phyloP scores from a whole-genome alignment of 345 rosid genomes.

The Cardamine resedifolia region DNA sequence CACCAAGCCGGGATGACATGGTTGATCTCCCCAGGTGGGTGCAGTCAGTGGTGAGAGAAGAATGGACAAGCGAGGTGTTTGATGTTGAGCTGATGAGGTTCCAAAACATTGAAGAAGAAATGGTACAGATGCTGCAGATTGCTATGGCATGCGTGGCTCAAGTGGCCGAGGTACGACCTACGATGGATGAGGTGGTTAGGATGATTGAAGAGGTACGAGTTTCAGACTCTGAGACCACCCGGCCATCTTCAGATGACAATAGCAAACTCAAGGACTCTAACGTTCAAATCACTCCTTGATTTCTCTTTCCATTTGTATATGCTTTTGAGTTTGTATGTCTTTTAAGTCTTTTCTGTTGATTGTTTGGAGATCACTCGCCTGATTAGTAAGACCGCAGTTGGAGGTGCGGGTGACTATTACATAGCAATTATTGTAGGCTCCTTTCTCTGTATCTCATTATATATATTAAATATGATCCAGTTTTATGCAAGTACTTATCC shows the following conservation, averaged over 20 bases:
- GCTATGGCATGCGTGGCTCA: slow-evolving; percentile 76
- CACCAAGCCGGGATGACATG: slow-evolving; percentile 69
- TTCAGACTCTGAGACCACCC: slow-evolving; percentile 77
- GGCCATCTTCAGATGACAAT: slow-evolving; percentile 80
- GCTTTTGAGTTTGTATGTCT: slow-evolving; percentile 31
- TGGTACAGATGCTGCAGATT: slow-evolving; percentile 83
- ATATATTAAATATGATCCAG: slow-evolving; percentile 15
- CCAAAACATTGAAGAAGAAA: slow-evolving; percentile 77
- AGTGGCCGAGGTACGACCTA: slow-evolving; percentile 63
- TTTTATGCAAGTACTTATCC: neutral
- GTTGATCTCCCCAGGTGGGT: slow-evolving; percentile 91
- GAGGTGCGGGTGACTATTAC: slow-evolving; percentile 1
- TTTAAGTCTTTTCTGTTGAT: slow-evolving; percentile 19
- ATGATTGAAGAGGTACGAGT: slow-evolving; percentile 82
- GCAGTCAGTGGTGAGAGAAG: slow-evolving; percentile 89
- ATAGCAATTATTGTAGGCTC: slow-evolving; percentile 25
- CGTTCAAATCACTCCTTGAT: slow-evolving; percentile 69
- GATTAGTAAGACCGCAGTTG: slow-evolving; percentile 19
- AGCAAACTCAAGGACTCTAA: slow-evolving; percentile 68
- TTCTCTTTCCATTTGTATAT: neutral
- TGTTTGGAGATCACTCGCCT: slow-evolving; percentile 20
- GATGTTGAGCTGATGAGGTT: slow-evolving; percentile 79
- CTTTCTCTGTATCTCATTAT: slow-evolving; percentile 5
- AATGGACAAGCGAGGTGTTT: slow-evolving; percentile 86
- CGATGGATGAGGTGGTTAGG: slow-evolving; percentile 72